Percentiles rank a stretch among this genome's conserved stretches.
These are phyloP conservation scores for Pholiota molesta DNA, from an alignment of 768 basidiomycete genomes.

Conservation along the genomic window DNA sequence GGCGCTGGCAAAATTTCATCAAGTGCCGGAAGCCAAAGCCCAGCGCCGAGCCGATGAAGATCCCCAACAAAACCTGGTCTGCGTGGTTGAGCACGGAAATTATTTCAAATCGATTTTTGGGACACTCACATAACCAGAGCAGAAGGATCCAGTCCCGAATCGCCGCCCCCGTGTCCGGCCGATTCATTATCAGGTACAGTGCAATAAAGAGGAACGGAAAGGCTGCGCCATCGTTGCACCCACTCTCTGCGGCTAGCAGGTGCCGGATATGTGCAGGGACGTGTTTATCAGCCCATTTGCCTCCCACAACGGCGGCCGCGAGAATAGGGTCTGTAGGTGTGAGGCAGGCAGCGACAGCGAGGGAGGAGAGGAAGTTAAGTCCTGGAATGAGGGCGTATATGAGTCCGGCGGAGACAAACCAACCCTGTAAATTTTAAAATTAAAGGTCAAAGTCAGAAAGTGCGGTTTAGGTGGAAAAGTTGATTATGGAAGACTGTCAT, in stretches of 20 bases:
- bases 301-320: constrained; percentile 90
- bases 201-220: constrained; percentile 94
- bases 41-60: constrained; percentile 71
- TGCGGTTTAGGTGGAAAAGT: not conserved
- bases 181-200: constrained; percentile 81
- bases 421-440: constrained; percentile 57
- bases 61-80: constrained; percentile 82
- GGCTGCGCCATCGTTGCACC: constrained; percentile 96
- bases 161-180: constrained; percentile 55
- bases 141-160: constrained; percentile 87
- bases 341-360: constrained; percentile 90
- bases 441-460: not conserved
- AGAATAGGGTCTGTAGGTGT: constrained; percentile 96
- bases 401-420: constrained; percentile 90
- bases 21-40: constrained; percentile 84
- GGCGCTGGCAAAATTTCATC: constrained; percentile 91
- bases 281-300: constrained; percentile 97
- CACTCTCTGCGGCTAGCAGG: constrained; percentile 74
- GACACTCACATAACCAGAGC: constrained; percentile 79
- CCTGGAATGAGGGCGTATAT: constrained; percentile 92
- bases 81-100: constrained; percentile 20
- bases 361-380: constrained; percentile 84
- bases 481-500: not conserved
- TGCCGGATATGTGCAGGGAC: constrained; percentile 83
- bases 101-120: constrained; percentile 14